Conservation (phyloP, 768 basidiomycete species). For the Chalciporus piperatus region DNA sequence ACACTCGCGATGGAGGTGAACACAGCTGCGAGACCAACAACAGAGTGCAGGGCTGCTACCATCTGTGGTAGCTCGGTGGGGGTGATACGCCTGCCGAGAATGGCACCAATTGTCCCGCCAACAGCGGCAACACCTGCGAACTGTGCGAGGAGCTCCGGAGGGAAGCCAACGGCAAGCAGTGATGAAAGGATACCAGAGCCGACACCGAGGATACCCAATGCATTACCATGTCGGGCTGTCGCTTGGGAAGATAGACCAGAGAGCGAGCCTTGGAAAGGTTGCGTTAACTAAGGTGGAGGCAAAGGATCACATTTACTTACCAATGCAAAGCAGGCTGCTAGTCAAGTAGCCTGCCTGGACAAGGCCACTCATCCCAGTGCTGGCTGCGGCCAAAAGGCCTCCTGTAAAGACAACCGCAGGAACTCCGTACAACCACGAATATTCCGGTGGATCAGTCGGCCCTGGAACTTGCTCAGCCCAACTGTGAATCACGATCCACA, state of each 20-base stretch:
- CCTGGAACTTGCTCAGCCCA: slow-evolving; percentile 39
- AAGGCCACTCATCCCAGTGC: slow-evolving; percentile 80
- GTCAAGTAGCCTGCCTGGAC: slow-evolving; percentile 87
- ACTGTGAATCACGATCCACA: neutral
- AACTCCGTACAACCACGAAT: slow-evolving; percentile 76
- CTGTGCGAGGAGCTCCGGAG: slow-evolving; percentile 69
- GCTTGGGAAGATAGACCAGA: slow-evolving; percentile 76
- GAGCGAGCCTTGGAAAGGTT: slow-evolving; percentile 54
- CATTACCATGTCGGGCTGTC: slow-evolving; percentile 86
- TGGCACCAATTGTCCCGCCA: slow-evolving; percentile 66
- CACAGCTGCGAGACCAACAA: slow-evolving; percentile 88
- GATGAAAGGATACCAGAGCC: slow-evolving; percentile 78
- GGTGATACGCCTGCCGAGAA: slow-evolving; percentile 80
- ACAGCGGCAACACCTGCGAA: slow-evolving; percentile 74
- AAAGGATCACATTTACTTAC: slow-evolving; percentile 33
- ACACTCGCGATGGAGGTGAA: slow-evolving; percentile 84
- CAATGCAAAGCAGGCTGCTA: slow-evolving; percentile 84
- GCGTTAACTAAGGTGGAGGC: neutral
- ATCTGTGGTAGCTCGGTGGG: slow-evolving; percentile 87
- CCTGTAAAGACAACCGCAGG: slow-evolving; percentile 82
- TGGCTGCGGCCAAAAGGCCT: slow-evolving; percentile 78
- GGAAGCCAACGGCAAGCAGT: slow-evolving; percentile 79
- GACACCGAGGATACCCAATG: slow-evolving; percentile 84
- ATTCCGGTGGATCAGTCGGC: slow-evolving; percentile 83
- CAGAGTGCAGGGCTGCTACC: slow-evolving; percentile 79